phyloP scores from a whole-genome alignment of 495 filamentous ascomycete genomes.

The Aspergillus asperescens region DNA sequence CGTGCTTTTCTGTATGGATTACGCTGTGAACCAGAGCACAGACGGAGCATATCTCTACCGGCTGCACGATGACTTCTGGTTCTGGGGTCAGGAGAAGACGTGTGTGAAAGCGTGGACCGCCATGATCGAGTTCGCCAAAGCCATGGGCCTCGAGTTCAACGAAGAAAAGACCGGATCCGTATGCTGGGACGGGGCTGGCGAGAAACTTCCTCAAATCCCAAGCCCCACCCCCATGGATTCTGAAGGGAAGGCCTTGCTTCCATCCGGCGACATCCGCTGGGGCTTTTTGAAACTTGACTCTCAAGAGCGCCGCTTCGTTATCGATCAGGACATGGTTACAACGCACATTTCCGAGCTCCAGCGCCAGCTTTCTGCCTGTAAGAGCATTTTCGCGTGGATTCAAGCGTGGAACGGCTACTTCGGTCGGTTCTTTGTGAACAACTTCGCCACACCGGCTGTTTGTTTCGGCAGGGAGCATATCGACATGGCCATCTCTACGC shows the following conservation, averaged over 20 bases:
- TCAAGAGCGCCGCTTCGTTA: conserved; percentile 50
- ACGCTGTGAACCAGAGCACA: conserved; percentile 56
- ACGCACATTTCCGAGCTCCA: conserved; percentile 56
- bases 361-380: conserved; percentile 52
- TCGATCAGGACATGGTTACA: conserved; percentile 58
- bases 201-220: neutral
- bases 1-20: conserved; percentile 62
- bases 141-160: conserved; percentile 56
- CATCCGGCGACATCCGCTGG: conserved; percentile 58
- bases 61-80: conserved; percentile 66
- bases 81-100: conserved; percentile 53
- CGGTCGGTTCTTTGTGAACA: conserved; percentile 58
- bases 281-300: conserved; percentile 58
- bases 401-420: conserved; percentile 63
- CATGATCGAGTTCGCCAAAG: conserved; percentile 48
- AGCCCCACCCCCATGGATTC: neutral
- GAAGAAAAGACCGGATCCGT: conserved; percentile 55
- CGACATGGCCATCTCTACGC: conserved; percentile 55
- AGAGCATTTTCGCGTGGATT: conserved; percentile 57
- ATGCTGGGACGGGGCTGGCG: conserved; percentile 22
- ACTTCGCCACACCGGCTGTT: conserved; percentile 60
- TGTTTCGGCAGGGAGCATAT: conserved; percentile 61
- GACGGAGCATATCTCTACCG: conserved; percentile 52
- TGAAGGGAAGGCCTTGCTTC: conserved; percentile 23
- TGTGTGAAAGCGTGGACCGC: conserved; percentile 55